phyloP scores from a whole-genome alignment of 345 rosid genomes.

The Acer saccharum region DNA sequence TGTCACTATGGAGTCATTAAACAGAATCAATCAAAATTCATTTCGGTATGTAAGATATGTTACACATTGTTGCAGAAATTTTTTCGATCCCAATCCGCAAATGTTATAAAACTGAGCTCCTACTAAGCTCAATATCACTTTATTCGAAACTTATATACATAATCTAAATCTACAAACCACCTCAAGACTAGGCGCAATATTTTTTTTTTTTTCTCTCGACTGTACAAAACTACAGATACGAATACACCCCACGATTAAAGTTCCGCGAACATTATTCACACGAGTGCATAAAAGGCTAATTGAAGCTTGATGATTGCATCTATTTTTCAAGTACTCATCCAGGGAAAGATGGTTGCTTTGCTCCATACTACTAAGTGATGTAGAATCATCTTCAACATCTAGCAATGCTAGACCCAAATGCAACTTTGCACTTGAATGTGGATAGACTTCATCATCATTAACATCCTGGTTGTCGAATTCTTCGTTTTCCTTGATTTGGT shows the following conservation, averaged over 20 bases:
- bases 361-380: conserved; percentile 67
- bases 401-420: conserved; percentile 75
- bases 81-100: neutral
- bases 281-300: conserved; percentile 24
- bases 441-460: conserved; percentile 84
- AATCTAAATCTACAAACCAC: conserved; percentile 12
- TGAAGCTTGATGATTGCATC: conserved; percentile 70
- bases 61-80: neutral
- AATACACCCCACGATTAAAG: neutral
- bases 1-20: neutral
- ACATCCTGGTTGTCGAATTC: too few species aligned
- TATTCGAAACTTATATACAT: neutral
- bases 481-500: too few species aligned
- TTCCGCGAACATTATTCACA: neutral
- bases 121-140: neutral
- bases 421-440: conserved; percentile 54
- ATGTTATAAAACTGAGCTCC: neutral
- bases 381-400: conserved; percentile 62
- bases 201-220: neutral
- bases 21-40: neutral
- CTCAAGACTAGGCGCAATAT: conserved; percentile 24
- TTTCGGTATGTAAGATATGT: neutral
- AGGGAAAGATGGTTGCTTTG: conserved; percentile 45
- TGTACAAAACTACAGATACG: conserved; percentile 2
- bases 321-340: conserved; percentile 56